These are phyloP conservation scores for Knoxia roxburghii DNA, from an alignment of 257 asterid genomes.

Conservation along the genomic window DNA sequence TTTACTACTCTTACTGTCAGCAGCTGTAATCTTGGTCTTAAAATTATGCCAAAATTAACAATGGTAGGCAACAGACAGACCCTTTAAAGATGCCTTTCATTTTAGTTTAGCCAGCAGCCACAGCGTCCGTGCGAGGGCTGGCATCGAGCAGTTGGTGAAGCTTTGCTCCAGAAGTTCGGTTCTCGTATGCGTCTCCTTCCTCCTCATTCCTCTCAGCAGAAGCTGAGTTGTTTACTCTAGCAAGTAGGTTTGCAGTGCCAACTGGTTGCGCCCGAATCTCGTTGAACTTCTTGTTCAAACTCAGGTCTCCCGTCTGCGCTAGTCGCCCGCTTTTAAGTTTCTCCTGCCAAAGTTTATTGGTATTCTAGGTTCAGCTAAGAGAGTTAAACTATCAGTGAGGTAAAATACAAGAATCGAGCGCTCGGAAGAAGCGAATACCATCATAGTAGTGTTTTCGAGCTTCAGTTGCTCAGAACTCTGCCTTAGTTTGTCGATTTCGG, in stretches of 20 bases:
- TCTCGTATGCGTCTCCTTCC: slow-evolving; percentile 43
- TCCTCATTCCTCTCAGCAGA: slow-evolving; percentile 33
- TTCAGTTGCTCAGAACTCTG: slow-evolving; percentile 63
- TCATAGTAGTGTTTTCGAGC: slow-evolving; percentile 62
- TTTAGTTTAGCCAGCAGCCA: slow-evolving; percentile 67
- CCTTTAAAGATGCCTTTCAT: too few relatives aligned
- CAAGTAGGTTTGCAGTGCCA: slow-evolving; percentile 75
- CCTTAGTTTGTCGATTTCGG: slow-evolving; percentile 54
- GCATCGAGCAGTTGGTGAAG: slow-evolving; percentile 79
- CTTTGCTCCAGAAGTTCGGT: slow-evolving; percentile 49
- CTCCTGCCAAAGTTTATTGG: slow-evolving; percentile 40
- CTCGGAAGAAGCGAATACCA: too few relatives aligned
- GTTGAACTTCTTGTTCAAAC: slow-evolving; percentile 33
- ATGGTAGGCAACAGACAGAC: too few relatives aligned
- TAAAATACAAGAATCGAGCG: too few relatives aligned
- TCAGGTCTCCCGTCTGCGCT: slow-evolving; percentile 30
- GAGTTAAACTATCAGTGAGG: background rate
- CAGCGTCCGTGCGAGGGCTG: slow-evolving; percentile 71
- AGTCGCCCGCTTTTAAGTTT: slow-evolving; percentile 41
- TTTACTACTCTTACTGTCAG: slow-evolving; percentile 47
- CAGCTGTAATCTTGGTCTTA: slow-evolving; percentile 53
- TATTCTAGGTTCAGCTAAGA: background rate
- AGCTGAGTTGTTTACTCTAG: slow-evolving; percentile 67
- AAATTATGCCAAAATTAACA: slow-evolving; percentile 61
- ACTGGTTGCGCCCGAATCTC: slow-evolving; percentile 52